phyloP scores from a whole-genome alignment of 2,329 filamentous ascomycete species.

The Aureobasidium sp. region DNA sequence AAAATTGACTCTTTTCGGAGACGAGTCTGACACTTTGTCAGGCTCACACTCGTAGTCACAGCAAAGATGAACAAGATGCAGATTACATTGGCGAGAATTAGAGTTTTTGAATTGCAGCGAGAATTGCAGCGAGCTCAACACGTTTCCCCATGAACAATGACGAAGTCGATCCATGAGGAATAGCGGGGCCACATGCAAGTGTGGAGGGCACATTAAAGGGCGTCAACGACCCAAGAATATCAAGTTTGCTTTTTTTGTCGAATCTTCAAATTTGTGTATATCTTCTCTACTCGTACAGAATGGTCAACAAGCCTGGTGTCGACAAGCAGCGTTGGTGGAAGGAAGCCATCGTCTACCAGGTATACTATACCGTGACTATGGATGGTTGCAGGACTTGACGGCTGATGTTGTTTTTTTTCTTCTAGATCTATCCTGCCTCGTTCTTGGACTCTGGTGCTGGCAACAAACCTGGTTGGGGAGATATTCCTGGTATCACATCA shows the following conservation, averaged over 20 bases:
- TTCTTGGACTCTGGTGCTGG: conserved; percentile 54
- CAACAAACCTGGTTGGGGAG: conserved; percentile 49
- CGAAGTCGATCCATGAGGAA: neutral
- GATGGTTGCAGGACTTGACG: neutral
- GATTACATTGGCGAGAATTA: neutral
- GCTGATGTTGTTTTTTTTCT: conserved; percentile 24
- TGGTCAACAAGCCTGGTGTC: neutral
- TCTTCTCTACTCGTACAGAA: no score
- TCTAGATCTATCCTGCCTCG: conserved; percentile 48
- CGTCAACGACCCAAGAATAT: neutral
- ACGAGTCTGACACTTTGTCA: no score
- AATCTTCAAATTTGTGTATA: neutral
- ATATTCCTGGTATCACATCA: conserved; percentile 58
- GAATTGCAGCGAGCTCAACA: neutral
- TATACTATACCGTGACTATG: neutral
- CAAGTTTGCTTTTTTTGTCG: neutral
- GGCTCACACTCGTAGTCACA: no score
- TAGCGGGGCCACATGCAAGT: neutral
- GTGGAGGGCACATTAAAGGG: no score
- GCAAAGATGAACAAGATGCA: neutral
- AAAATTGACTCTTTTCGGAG: no score
- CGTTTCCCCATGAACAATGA: neutral
- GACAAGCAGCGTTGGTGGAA: conserved; percentile 31
- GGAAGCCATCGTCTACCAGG: conserved; percentile 32
- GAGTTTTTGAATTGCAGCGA: no score